These are phyloP conservation scores for Rhizophlyctis rosea DNA, from an alignment of 192 early-diverging fungal species.

Conservation along the genomic window DNA sequence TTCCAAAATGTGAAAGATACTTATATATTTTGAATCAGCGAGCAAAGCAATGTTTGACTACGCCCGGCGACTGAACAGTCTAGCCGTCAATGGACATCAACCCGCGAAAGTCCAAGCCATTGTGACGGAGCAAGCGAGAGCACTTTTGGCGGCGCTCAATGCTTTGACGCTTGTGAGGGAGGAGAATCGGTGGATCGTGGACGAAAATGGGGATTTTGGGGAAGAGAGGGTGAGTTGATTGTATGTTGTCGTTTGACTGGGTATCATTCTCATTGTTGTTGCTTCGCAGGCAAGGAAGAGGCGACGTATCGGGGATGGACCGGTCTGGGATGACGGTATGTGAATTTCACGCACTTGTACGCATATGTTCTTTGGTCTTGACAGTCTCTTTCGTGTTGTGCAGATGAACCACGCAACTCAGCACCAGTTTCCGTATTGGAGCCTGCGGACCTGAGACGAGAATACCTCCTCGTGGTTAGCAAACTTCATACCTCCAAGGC, in stretches of 20 bases:
- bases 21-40: conserved; percentile 21
- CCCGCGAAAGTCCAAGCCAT: conserved; percentile 11
- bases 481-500: conserved; percentile 34
- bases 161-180: conserved; percentile 23
- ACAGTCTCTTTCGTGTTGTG: too few relatives aligned
- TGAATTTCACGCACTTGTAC: too few relatives aligned
- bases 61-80: conserved; percentile 24
- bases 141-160: conserved; percentile 36
- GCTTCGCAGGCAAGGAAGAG: not conserved
- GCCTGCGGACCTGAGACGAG: conserved; percentile 22
- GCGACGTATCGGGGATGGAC: conserved; percentile 4
- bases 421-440: conserved; percentile 9
- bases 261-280: too few relatives aligned
- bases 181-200: conserved; percentile 33
- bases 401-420: not conserved
- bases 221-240: too few relatives aligned
- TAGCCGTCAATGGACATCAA: conserved; percentile 18
- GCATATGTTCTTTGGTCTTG: too few relatives aligned
- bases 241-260: too few relatives aligned
- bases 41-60: conserved; percentile 37
- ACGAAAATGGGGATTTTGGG: too few relatives aligned
- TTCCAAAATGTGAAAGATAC: too few relatives aligned
- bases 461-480: conserved; percentile 29
- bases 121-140: conserved; percentile 29
- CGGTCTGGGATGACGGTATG: too few relatives aligned